Base-by-base conservation (phyloP, 2,329 filamentous ascomycete species). In the Pseudocercospora vitis region DNA sequence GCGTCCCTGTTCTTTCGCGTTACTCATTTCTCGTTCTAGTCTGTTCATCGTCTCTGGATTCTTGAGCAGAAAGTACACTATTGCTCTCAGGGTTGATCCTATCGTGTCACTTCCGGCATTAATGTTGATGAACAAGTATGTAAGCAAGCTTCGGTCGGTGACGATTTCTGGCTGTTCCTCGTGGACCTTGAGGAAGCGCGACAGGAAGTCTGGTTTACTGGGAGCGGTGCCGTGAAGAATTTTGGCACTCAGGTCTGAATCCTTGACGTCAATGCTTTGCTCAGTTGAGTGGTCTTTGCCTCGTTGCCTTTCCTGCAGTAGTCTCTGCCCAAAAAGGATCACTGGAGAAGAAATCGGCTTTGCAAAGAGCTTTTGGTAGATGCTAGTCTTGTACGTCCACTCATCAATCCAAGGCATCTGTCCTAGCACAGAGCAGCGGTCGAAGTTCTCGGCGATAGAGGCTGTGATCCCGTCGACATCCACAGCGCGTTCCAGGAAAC, bases 341-440 rank as follows among this genome's bases (percentile, higher is more conserved):
- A 65, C 58, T 1, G 63, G 63, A 19, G 54, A 59, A 2, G 55
- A 42, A 3, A 59, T 55, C 1, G 61, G 49, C 21, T 59, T 61
- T 3, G 60, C 62, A 48, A 65, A 60, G 33, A 63, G 48, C 8
- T 49, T 45, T 28, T 60, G 56, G 19, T 61, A 62, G 9, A 65
- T 33, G 1, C 56, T 52, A 18, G 61, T 65, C 51, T 66, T 65
- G 50, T 62, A 61, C 2, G 61, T 61, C 29, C 54, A 58, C 7
- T 50, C 40, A 37, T 68, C 63, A 18, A 66, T 44, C 65, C 65
- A 66, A 16, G 64, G 65, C 59, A 67, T 67, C 45, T 67, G 62
- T 6, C 63, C 64, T 9, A 67, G 50, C 2, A 60, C 52, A 3
- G 63, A 64, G 35, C 58, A 63, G 9, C 63, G 51, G 26, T 67